Percentiles rank a stretch among this genome's conserved stretches.
Conservation (phyloP, 179 eudicot species). For the Beta macrorhiza region DNA sequence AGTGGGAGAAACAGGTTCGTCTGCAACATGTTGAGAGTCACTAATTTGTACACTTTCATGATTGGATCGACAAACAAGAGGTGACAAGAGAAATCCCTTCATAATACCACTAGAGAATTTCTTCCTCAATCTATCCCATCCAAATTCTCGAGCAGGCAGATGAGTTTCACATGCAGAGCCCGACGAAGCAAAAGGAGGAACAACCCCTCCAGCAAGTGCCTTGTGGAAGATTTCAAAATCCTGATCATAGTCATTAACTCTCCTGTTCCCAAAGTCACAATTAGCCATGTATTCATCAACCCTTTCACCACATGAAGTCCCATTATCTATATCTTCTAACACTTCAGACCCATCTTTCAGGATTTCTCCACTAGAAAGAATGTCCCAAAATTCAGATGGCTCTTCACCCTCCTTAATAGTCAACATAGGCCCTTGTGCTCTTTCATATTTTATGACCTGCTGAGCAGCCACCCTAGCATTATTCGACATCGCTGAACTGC, state of each 20-base stretch:
- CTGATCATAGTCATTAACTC: slow-evolving; percentile 54
- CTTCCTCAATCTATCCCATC: slow-evolving; percentile 74
- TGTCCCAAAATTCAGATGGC: slow-evolving; percentile 63
- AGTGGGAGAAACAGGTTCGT: slow-evolving; percentile 40
- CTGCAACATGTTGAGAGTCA: slow-evolving; percentile 24
- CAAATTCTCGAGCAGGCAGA: slow-evolving; percentile 67
- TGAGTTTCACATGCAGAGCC: slow-evolving; percentile 59
- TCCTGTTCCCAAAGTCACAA: slow-evolving; percentile 37
- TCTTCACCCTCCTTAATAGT: slow-evolving; percentile 76
- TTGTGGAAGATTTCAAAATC: slow-evolving; percentile 75
- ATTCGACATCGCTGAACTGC: slow-evolving; percentile 58
- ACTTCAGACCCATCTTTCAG: slow-evolving; percentile 22
- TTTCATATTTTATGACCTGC: slow-evolving; percentile 72
- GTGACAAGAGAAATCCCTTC: slow-evolving; percentile 60
- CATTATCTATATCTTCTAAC: slow-evolving; percentile 27
- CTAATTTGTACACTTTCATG: slow-evolving; percentile 19
- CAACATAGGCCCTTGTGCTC: slow-evolving; percentile 58
- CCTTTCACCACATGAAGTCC: slow-evolving; percentile 5
- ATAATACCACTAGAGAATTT: slow-evolving; percentile 58
- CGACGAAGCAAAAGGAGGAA: slow-evolving; percentile 66
- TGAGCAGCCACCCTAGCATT: slow-evolving; percentile 64
- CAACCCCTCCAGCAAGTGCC: slow-evolving; percentile 80
- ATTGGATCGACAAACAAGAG: slow-evolving; percentile 35
- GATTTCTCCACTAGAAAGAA: slow-evolving; percentile 39
- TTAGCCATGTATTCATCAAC: slow-evolving; percentile 1